Evolutionary conservation across 352 stramenopile genomes (phyloP).

Genomic region (Globisporangium recalcitrans): DNA sequence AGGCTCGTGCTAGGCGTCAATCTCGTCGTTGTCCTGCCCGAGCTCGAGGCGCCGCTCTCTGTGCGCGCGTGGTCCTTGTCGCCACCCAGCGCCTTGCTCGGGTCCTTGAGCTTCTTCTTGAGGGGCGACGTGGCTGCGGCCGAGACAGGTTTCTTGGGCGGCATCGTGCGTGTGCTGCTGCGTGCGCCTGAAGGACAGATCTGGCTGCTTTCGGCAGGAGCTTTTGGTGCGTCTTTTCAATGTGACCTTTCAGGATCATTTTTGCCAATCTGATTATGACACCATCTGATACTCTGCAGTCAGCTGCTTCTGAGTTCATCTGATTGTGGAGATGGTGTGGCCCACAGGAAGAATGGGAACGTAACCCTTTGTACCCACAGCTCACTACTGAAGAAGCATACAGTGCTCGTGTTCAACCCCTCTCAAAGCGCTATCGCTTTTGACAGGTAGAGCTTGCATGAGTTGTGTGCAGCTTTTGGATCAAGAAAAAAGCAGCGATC

Average conservation of each 20-base stretch:
- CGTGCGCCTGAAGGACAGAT: no score
- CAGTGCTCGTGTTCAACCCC: no score
- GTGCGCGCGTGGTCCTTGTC: constrained; percentile 33
- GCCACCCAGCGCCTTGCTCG: constrained; percentile 25
- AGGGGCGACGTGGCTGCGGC: constrained; percentile 24
- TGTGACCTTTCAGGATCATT: background rate
- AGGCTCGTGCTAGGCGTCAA: constrained; percentile 75
- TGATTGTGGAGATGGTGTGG: no score
- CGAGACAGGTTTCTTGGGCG: constrained; percentile 36
- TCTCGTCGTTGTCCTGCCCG: constrained; percentile 61
- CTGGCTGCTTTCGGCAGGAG: no score
- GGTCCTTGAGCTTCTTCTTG: constrained; percentile 68
- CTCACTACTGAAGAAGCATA: background rate
- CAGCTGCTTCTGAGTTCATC: no score
- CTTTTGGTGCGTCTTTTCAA: constrained; percentile 8
- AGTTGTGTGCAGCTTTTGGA: background rate
- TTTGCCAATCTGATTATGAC: no score
- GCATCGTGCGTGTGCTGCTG: constrained; percentile 27
- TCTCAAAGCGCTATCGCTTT: no score
- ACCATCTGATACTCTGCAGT: no score
- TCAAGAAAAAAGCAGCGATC: background rate
- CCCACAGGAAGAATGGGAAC: no score
- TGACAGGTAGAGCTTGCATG: background rate
- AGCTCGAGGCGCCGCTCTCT: constrained; percentile 22
- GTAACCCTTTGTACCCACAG: no score